Conservation (phyloP, 371 early-diverging fungal species). For the Apophysomyces sp. region DNA sequence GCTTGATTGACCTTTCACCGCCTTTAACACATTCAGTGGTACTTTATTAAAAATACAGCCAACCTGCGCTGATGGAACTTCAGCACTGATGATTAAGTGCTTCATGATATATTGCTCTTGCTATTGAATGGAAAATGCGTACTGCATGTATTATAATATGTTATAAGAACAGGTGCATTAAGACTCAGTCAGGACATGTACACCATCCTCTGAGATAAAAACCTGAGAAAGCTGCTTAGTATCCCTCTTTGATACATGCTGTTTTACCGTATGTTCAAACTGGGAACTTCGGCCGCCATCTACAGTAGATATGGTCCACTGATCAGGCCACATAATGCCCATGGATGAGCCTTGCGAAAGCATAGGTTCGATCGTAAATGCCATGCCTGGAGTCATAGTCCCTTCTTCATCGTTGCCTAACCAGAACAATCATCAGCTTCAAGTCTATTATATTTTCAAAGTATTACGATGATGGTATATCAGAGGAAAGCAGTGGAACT, state of each 20-base stretch:
- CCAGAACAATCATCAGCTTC: not conserved
- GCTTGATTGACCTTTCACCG: too few species aligned
- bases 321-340: slow-evolving; percentile 82
- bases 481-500: slow-evolving; percentile 65
- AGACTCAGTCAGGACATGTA: slow-evolving; percentile 7
- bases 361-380: slow-evolving; percentile 87
- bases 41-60: too few species aligned
- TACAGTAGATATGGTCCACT: slow-evolving; percentile 82
- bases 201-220: slow-evolving; percentile 7
- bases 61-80: too few species aligned
- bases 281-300: slow-evolving; percentile 91
- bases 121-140: too few species aligned
- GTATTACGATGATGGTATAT: slow-evolving; percentile 62
- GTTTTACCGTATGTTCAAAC: slow-evolving; percentile 78
- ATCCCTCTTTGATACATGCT: slow-evolving; percentile 22
- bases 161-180: not conserved
- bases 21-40: too few species aligned
- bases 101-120: too few species aligned
- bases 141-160: not conserved
- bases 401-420: slow-evolving; percentile 61
- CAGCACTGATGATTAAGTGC: too few species aligned
- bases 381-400: slow-evolving; percentile 73
- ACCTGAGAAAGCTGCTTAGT: slow-evolving; percentile 16
- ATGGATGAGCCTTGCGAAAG: slow-evolving; percentile 76
- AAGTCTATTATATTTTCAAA: not conserved